A percentile compares a stretch with the other conserved stretches of the same genome.
Evolutionary conservation across 768 basidiomycete genomes (phyloP).

Genomic region (Naganishia kalamii): DNA sequence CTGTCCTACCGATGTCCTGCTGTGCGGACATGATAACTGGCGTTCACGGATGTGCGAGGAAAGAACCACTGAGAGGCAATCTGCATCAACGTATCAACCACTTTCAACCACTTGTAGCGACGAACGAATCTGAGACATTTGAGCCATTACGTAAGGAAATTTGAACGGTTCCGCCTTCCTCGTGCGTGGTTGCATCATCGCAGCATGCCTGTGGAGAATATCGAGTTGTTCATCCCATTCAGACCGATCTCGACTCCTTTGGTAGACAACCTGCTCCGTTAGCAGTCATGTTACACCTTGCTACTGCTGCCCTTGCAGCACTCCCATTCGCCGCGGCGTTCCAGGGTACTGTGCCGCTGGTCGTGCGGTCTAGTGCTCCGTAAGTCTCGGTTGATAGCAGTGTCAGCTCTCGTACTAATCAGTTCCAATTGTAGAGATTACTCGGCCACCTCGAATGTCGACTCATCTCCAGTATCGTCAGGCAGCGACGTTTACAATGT

Average conservation of each 20-base stretch:
- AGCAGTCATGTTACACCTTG: neutral
- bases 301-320: neutral
- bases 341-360: constrained; percentile 10
- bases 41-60: too few relatives aligned
- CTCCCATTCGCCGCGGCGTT: neutral
- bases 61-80: neutral
- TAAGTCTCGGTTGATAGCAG: neutral
- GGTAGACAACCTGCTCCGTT: neutral
- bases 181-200: constrained; percentile 2
- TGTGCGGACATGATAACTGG: too few relatives aligned
- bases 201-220: neutral
- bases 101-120: neutral
- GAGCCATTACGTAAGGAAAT: neutral
- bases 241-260: neutral
- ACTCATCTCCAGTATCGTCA: neutral
- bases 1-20: too few relatives aligned
- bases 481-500: neutral
- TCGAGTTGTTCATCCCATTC: neutral
- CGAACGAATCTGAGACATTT: constrained; percentile 7
- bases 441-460: neutral
- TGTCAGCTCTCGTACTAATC: neutral
- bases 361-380: constrained; percentile 3
- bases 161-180: neutral
- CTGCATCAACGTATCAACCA: neutral
- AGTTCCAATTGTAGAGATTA: neutral